A percentile compares a stretch with the other conserved stretches of the same genome.
Conservation (phyloP, 179 eudicot species). For the Nepenthes alata region DNA sequence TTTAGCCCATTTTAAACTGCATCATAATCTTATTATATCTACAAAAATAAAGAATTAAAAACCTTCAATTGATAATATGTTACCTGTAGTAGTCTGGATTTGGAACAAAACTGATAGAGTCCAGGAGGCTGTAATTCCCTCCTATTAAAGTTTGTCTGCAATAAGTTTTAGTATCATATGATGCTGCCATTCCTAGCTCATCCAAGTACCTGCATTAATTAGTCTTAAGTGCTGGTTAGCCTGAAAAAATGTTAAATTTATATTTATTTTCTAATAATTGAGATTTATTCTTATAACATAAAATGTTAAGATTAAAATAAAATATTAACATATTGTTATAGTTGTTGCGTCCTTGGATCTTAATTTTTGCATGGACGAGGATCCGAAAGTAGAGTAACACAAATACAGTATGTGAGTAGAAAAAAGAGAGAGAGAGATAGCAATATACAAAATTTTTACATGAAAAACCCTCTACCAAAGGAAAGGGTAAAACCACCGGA, state of each 20-base stretch:
- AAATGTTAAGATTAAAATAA: too few relatives aligned
- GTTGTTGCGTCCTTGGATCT: too few relatives aligned
- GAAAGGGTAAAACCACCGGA: too few relatives aligned
- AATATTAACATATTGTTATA: neutral
- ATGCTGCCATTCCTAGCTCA: slow-evolving; percentile 83
- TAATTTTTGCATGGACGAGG: too few relatives aligned
- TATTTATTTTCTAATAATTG: neutral
- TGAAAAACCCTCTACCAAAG: too few relatives aligned
- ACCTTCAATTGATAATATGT: neutral
- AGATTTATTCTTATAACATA: too few relatives aligned
- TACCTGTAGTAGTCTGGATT: slow-evolving; percentile 97
- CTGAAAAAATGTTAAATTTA: slow-evolving; percentile 26
- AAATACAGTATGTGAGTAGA: too few relatives aligned
- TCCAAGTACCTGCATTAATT: slow-evolving; percentile 62
- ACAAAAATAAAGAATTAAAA: neutral
- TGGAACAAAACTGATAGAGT: slow-evolving; percentile 56
- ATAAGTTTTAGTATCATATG: slow-evolving; percentile 60
- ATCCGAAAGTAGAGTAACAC: too few relatives aligned
- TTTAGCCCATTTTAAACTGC: too few relatives aligned
- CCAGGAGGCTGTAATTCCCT: slow-evolving; percentile 78
- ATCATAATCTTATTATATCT: too few relatives aligned
- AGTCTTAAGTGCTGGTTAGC: slow-evolving; percentile 32
- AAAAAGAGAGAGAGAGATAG: too few relatives aligned
- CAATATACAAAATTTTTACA: too few relatives aligned
- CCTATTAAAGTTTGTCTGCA: slow-evolving; percentile 87